Conservation (phyloP, 1,139 yeast species). For the Protomyces lactucae-debilis region DNA sequence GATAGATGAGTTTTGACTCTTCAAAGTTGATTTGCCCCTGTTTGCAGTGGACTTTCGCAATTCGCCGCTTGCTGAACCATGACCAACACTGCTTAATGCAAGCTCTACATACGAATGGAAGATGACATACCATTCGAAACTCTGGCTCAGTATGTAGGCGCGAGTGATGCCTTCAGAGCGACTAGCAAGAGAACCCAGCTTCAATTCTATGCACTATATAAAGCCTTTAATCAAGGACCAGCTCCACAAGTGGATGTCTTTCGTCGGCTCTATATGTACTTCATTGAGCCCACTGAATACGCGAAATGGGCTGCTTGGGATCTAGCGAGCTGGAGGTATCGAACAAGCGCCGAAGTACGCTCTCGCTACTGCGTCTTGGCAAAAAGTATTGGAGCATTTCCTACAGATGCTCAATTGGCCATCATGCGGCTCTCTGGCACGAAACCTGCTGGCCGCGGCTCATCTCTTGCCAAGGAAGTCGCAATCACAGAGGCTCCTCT, state of each 20-base stretch:
- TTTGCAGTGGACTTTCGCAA: too few relatives aligned
- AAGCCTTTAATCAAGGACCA: not conserved
- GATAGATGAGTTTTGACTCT: too few relatives aligned
- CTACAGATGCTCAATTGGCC: not conserved
- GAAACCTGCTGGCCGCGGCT: not conserved
- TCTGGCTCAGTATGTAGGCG: slow-evolving; percentile 10
- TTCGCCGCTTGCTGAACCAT: too few relatives aligned
- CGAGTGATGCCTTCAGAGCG: not conserved
- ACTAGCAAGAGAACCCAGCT: not conserved
- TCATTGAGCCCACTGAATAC: not conserved
- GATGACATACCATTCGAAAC: slow-evolving; percentile 10
- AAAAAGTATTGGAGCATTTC: slow-evolving; percentile 6
- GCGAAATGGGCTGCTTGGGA: slow-evolving; percentile 19
- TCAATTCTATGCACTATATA: slow-evolving; percentile 14
- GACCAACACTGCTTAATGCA: too few relatives aligned
- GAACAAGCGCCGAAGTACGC: not conserved
- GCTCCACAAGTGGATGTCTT: slow-evolving; percentile 4
- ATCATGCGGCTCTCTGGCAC: not conserved
- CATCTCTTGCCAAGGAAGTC: not conserved
- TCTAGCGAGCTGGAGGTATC: not conserved
- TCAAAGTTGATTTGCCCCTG: too few relatives aligned
- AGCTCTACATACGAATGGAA: not conserved
- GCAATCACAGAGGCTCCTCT: not conserved
- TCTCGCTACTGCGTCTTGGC: slow-evolving; percentile 8
- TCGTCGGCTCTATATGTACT: slow-evolving; percentile 3